Evolutionary conservation across 257 asterid genomes (phyloP).

Genomic region (Solanum peruvianum): DNA sequence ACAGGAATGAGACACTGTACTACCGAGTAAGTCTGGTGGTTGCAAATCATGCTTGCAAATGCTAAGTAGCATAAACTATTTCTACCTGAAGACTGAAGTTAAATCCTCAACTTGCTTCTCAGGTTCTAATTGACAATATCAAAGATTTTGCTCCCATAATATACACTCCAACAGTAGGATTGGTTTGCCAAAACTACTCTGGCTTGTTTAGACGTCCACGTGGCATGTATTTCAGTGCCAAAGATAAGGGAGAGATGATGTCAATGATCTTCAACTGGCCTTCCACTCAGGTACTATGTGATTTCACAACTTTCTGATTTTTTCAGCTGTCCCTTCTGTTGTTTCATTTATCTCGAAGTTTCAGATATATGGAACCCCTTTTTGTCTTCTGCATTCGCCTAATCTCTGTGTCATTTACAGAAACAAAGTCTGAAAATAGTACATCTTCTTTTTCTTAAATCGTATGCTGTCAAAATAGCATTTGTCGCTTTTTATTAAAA

Average conservation of each 20-base stretch:
- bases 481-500: background rate
- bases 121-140: conserved; percentile 93
- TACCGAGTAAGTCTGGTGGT: conserved; percentile 62
- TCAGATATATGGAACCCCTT: background rate
- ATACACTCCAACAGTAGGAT: conserved; percentile 97
- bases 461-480: background rate
- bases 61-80: background rate
- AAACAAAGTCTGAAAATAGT: background rate
- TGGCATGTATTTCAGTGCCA: conserved; percentile 99
- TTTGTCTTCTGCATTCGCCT: background rate
- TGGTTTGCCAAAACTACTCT: conserved; percentile 97
- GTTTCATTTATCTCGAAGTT: background rate
- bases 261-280: conserved; percentile 99
- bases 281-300: conserved; percentile 46
- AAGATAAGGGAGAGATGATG: conserved; percentile 99
- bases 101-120: conserved; percentile 7
- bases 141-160: conserved; percentile 84
- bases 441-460: background rate
- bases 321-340: background rate
- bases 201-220: conserved; percentile 98
- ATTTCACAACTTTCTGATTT: background rate
- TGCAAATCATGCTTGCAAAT: background rate
- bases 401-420: background rate
- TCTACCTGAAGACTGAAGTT: conserved; percentile 10
- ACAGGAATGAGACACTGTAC: conserved; percentile 94